A percentile compares a stretch with the other conserved stretches of the same genome.
phyloP scores from a whole-genome alignment of 306 rosid species.

The Acmispon strigosus region DNA sequence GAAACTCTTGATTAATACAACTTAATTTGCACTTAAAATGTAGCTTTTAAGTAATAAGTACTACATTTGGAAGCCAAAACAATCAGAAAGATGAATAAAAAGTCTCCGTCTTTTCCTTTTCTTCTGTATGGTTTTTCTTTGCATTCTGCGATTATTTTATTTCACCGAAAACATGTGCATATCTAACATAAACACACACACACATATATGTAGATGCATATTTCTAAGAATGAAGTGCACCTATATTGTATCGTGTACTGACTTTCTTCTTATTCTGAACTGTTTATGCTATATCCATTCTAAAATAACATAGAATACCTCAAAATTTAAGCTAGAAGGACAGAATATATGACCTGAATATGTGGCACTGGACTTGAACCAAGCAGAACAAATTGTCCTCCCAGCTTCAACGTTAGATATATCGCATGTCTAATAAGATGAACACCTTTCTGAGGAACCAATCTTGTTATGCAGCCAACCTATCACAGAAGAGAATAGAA shows the following conservation, averaged over 20 bases:
- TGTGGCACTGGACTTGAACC: constrained; percentile 93
- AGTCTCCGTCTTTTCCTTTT: neutral
- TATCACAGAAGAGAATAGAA: constrained; percentile 30
- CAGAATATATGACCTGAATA: constrained; percentile 63
- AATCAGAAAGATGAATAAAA: neutral
- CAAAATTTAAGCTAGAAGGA: constrained; percentile 18
- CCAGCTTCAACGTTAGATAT: constrained; percentile 75
- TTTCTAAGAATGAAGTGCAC: constrained; percentile 1
- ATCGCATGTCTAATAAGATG: constrained; percentile 94
- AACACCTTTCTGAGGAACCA: constrained; percentile 98
- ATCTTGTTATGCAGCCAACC: constrained; percentile 93
- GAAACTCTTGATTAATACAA: neutral
- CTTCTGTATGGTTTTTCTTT: neutral
- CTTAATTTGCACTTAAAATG: neutral
- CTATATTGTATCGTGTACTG: neutral
- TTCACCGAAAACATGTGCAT: constrained; percentile 4
- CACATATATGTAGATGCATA: no score
- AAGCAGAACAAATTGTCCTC: constrained; percentile 93
- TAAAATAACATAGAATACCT: constrained; percentile 12
- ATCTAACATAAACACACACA: neutral
- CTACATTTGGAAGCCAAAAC: neutral
- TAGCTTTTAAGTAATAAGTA: constrained; percentile 2
- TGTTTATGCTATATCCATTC: neutral
- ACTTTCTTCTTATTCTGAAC: neutral
- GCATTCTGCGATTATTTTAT: neutral